Evolutionary conservation across 345 rosid genomes (phyloP), one percentile per base, ranked within the genome.

Genomic region (Sisymbrium irio): DNA sequence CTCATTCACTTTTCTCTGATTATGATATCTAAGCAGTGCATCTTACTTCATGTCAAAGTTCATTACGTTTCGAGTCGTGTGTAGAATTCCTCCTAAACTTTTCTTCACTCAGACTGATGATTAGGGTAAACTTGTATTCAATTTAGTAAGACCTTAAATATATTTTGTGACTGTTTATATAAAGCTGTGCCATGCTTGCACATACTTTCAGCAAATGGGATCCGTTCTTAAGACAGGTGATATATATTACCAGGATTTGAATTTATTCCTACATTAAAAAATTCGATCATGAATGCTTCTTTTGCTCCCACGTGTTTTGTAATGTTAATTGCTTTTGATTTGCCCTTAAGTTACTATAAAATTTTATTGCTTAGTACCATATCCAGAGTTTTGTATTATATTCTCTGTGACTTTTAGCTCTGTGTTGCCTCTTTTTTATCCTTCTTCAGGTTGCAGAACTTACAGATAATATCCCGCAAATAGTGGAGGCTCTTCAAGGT

Each of bases 401-500:
- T 14, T 62, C 27, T 19, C 25, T 27, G 65, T 62, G 79, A 62
- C 54, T 35, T 54, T 44, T 36, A 69, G 58, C 61, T 45, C 17
- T 46, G 36, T 76, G 71, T 47, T 69, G 22, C 44, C 13, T 69
- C 30, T 44, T n/a, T 68, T 32, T 20, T 62, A 25, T 17, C 47
- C 62, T 36, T 27, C 62, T 36, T 35, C 91, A 93, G 98, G 88
- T 93, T 70, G 78, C 81, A 9, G 69, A 69, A 46, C 80, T 90
- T 79, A 90, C 98, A 4, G 86, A 86, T 65, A 84, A 78, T 65
- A 80, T 86, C 57, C 90, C 79, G 70, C 71, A 82, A 54, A 88
- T 93, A 76, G 63, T 84, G 86, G 93, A 93, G 27, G 83, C 93
- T 63, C 28, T 93, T n/a, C 91, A 78, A 80, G 67, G 56, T 69